Evolutionary conservation across 1,284 basidiomycete genomes (phyloP).

Genomic region (Fomitiporia mediterranea): DNA sequence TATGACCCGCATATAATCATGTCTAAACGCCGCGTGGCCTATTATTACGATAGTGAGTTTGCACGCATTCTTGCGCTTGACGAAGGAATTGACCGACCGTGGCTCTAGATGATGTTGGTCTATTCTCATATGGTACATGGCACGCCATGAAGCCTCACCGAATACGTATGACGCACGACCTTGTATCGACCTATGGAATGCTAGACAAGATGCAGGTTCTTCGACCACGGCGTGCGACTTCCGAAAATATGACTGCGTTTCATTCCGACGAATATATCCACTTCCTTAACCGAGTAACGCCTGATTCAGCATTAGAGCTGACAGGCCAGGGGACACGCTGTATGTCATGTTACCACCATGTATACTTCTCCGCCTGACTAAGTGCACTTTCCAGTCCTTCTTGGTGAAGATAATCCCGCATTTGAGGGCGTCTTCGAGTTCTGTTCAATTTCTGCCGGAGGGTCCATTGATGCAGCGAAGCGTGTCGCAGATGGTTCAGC

Average conservation of each 20-base stretch:
- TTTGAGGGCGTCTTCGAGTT: slow-evolving; percentile 98
- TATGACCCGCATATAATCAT: slow-evolving; percentile 29
- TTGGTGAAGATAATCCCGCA: slow-evolving; percentile 94
- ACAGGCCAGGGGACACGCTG: slow-evolving; percentile 82
- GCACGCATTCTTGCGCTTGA: background rate
- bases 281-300: slow-evolving; percentile 83
- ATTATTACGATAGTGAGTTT: slow-evolving; percentile 54
- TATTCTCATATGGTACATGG: slow-evolving; percentile 81
- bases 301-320: slow-evolving; percentile 81
- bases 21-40: slow-evolving; percentile 57
- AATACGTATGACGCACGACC: slow-evolving; percentile 89
- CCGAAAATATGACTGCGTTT: slow-evolving; percentile 85
- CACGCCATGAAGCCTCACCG: slow-evolving; percentile 96
- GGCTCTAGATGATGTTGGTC: slow-evolving; percentile 67
- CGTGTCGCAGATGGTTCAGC: slow-evolving; percentile 77
- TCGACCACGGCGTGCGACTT: slow-evolving; percentile 78
- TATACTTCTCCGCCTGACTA: background rate
- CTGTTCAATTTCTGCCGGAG: slow-evolving; percentile 94
- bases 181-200: slow-evolving; percentile 89
- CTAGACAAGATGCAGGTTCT: slow-evolving; percentile 88
- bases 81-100: background rate
- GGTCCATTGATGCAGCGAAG: slow-evolving; percentile 85
- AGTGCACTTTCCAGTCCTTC: slow-evolving; percentile 56
- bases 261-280: slow-evolving; percentile 98
- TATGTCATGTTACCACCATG: slow-evolving; percentile 37